These are phyloP conservation scores for Emmonsiellopsis sp. DNA, from an alignment of 2,329 filamentous ascomycete species.

Conservation along the genomic window DNA sequence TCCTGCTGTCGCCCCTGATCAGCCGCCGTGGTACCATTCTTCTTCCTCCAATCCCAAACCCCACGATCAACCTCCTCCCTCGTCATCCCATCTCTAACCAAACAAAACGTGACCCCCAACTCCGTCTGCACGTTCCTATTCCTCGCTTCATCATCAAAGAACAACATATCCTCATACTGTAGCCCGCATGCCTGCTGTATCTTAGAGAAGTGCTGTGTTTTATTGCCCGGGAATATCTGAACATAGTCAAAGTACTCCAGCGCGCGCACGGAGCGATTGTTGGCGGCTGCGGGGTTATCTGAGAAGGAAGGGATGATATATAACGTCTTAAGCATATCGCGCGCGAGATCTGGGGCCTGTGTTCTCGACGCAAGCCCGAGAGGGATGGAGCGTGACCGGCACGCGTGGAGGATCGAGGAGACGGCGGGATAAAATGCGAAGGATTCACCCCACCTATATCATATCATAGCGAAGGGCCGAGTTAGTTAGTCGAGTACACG, in stretches of 20 bases:
- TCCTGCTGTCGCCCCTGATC: constrained; percentile 10
- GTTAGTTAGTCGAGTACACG: background rate
- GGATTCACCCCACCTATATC: constrained; percentile 48
- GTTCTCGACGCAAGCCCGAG: constrained; percentile 76
- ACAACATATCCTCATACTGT: constrained; percentile 75
- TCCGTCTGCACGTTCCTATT: constrained; percentile 70
- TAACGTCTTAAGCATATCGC: constrained; percentile 70
- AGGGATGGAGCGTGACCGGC: constrained; percentile 44
- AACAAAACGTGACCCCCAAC: constrained; percentile 73
- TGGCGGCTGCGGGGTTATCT: constrained; percentile 27
- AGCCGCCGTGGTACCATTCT: constrained; percentile 45
- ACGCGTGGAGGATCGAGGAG: constrained; percentile 56
- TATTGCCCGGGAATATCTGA: constrained; percentile 64
- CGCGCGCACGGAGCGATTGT: constrained; percentile 40
- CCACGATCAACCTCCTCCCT: constrained; percentile 71
- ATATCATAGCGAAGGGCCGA: background rate
- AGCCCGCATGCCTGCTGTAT: constrained; percentile 64
- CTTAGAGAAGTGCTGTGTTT: constrained; percentile 74
- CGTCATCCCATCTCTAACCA: constrained; percentile 71
- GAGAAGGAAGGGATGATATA: constrained; percentile 45
- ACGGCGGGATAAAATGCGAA: constrained; percentile 66
- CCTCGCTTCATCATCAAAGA: constrained; percentile 86
- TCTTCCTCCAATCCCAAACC: constrained; percentile 69
- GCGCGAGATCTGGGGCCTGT: constrained; percentile 65
- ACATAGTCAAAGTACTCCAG: constrained; percentile 49